These are phyloP conservation scores for Thelonectria olida DNA, from an alignment of 2,329 filamentous ascomycete genomes.

Conservation along the genomic window DNA sequence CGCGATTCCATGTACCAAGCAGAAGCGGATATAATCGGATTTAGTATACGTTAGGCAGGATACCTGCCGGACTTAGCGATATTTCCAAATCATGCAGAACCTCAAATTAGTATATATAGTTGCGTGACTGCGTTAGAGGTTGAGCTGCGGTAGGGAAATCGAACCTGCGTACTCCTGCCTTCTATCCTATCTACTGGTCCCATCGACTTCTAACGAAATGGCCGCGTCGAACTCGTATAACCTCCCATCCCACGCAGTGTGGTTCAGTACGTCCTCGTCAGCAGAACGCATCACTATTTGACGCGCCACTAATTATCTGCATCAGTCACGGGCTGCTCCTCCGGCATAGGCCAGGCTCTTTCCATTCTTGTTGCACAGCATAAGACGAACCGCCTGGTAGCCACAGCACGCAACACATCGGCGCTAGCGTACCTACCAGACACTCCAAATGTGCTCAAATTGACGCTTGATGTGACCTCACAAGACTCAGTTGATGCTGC, in stretches of 20 bases:
- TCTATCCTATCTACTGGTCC: no score
- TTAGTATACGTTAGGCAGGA: no score
- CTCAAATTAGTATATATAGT: no score
- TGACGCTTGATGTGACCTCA: conserved; percentile 33
- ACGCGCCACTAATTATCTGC: background rate
- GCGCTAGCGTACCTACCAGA: conserved; percentile 53
- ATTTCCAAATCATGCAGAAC: no score
- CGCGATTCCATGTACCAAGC: background rate
- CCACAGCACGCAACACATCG: conserved; percentile 56
- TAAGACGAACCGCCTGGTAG: conserved; percentile 52
- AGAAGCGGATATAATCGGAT: no score
- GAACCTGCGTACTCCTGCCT: no score
- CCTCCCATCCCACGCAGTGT: background rate
- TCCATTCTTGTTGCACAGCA: conserved; percentile 49
- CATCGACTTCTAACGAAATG: background rate
- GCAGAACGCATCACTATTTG: no score
- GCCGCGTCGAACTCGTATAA: background rate
- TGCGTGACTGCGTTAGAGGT: no score
- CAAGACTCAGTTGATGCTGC: conserved; percentile 50
- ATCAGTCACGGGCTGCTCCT: conserved; percentile 60
- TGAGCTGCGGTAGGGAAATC: no score
- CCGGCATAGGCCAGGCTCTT: conserved; percentile 55
- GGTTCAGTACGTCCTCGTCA: background rate
- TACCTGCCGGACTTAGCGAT: no score
- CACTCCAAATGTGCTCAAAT: conserved; percentile 51